A percentile compares a stretch with the other conserved stretches of the same genome.
These are phyloP conservation scores for Salix purpurea DNA, from an alignment of 345 rosid genomes.

Conservation along the genomic window DNA sequence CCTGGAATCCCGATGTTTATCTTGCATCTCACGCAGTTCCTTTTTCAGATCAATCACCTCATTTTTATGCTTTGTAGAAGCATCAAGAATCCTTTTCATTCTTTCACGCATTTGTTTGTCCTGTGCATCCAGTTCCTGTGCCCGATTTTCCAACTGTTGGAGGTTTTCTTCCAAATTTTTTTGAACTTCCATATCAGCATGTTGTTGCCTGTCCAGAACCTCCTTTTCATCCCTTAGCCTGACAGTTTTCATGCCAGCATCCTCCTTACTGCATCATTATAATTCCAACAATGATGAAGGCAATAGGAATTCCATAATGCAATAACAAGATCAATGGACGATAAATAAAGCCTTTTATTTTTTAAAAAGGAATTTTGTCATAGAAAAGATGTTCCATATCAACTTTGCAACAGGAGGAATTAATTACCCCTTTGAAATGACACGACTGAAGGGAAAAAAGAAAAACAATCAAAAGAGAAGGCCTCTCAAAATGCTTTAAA, in stretches of 20 bases:
- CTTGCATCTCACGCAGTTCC: conserved; percentile 69
- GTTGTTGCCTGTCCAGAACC: conserved; percentile 88
- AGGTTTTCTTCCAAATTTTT: conserved; percentile 94
- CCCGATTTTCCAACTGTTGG: conserved; percentile 77
- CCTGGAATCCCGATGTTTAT: conserved; percentile 74
- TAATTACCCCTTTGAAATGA: too few species aligned
- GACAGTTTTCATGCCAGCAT: conserved; percentile 86
- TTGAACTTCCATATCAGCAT: conserved; percentile 79
- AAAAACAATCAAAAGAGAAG: too few species aligned
- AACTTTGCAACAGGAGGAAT: too few species aligned
- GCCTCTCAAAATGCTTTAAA: too few species aligned
- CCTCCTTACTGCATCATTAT: conserved; percentile 70
- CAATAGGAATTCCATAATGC: background rate
- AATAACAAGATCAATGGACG: background rate
- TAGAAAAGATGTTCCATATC: too few species aligned
- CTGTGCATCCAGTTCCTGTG: conserved; percentile 66
- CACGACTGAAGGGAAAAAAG: too few species aligned
- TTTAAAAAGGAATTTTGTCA: too few species aligned
- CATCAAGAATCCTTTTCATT: conserved; percentile 52
- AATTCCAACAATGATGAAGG: background rate
- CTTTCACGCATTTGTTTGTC: conserved; percentile 71
- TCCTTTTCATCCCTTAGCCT: conserved; percentile 92
- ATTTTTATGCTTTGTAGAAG: conserved; percentile 54
- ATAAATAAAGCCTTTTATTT: too few species aligned
- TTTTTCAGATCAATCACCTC: conserved; percentile 55